Evolutionary conservation across 148 eudicot genomes (phyloP).

Genomic region (Rhododendron williamsianum): DNA sequence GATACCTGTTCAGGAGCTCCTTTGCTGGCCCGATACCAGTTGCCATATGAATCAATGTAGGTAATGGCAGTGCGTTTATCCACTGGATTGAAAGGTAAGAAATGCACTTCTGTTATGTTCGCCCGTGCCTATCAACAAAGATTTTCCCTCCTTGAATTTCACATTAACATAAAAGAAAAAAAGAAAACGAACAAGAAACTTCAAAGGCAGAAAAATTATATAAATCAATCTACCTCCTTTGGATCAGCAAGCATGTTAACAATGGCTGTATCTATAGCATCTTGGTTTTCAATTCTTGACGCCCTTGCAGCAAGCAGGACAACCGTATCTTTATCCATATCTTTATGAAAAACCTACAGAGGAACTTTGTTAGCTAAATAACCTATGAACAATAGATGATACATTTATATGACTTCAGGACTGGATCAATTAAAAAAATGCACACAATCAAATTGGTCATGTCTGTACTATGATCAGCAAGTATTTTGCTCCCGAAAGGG

Average conservation of each 20-base stretch:
- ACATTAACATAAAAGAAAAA: neutral
- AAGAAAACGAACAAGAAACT: neutral
- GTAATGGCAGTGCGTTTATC: constrained; percentile 70
- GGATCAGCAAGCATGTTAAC: constrained; percentile 72
- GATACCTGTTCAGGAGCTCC: constrained; percentile 68
- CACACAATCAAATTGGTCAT: neutral
- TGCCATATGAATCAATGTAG: constrained; percentile 54
- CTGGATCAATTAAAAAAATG: neutral
- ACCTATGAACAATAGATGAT: neutral
- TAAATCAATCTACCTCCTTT: constrained; percentile 43
- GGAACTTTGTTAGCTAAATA: neutral
- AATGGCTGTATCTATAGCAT: constrained; percentile 75
- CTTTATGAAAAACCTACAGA: constrained; percentile 45
- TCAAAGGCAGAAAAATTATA: neutral
- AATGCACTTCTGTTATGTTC: constrained; percentile 55
- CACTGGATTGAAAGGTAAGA: constrained; percentile 70
- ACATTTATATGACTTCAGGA: neutral
- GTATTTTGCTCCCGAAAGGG: neutral
- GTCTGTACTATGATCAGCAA: neutral
- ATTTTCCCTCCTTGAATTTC: neutral
- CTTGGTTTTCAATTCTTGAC: constrained; percentile 69
- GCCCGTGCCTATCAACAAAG: constrained; percentile 51
- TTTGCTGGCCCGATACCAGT: constrained; percentile 67
- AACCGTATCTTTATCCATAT: constrained; percentile 56
- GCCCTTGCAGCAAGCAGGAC: constrained; percentile 73